phyloP scores from a whole-genome alignment of 2,329 filamentous ascomycete species.

The Fusarium brevicatenulatum region DNA sequence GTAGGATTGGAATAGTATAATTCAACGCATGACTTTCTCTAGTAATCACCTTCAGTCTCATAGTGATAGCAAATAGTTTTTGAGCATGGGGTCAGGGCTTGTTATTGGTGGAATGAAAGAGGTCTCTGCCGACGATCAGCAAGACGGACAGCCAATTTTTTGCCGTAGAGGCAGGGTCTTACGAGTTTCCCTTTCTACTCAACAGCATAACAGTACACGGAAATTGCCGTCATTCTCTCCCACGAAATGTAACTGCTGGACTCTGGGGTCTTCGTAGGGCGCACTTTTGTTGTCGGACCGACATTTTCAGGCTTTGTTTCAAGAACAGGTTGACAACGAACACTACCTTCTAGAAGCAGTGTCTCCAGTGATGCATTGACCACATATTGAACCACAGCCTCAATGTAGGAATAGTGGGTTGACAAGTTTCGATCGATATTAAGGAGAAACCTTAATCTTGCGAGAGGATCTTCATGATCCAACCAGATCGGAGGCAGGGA shows the following conservation, averaged over 20 bases:
- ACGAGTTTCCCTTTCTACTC: neutral
- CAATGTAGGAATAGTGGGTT: neutral
- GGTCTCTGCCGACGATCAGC: too few relatives aligned
- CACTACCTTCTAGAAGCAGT: neutral
- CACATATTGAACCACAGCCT: neutral
- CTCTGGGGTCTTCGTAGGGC: fast-evolving
- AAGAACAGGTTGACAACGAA: neutral
- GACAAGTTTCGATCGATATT: neutral
- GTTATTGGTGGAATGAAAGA: neutral
- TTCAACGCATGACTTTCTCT: too few relatives aligned
- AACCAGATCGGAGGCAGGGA: neutral
- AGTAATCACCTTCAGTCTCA: too few relatives aligned
- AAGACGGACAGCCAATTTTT: neutral
- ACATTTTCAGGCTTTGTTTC: neutral
- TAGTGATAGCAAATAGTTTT: too few relatives aligned
- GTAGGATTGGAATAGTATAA: fast-evolving
- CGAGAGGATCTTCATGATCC: neutral
- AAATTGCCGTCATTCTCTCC: neutral
- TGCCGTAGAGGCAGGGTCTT: neutral
- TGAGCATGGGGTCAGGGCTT: neutral
- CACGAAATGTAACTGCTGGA: neutral
- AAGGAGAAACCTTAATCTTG: neutral
- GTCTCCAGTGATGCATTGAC: too few relatives aligned
- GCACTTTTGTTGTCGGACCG: neutral
- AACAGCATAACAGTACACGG: too few relatives aligned